A percentile compares a stretch with the other conserved stretches of the same genome.
These are phyloP conservation scores for Phaffomyces opuntiae DNA, from an alignment of 805 yeast genomes.

Conservation along the genomic window DNA sequence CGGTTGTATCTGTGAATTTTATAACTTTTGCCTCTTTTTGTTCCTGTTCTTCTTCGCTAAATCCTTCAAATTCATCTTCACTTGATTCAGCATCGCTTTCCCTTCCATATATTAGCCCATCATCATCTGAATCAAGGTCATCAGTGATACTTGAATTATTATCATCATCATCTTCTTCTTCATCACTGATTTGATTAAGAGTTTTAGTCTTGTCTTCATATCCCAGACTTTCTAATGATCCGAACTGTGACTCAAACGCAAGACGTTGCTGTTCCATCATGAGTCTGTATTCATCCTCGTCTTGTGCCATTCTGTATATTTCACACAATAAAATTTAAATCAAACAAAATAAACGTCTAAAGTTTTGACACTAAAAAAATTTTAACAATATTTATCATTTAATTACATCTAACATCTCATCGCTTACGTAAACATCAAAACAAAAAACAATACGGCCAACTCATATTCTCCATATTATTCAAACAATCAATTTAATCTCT, in stretches of 20 bases:
- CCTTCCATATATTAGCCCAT: constrained; percentile 4
- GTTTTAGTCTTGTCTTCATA: constrained; percentile 37
- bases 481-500: not conserved
- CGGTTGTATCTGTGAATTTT: constrained; percentile 33
- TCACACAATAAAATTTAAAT: no score
- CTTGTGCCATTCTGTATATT: not conserved
- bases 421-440: not conserved
- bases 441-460: not conserved
- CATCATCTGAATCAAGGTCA: constrained; percentile 11
- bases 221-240: constrained; percentile 48
- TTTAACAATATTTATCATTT: not conserved
- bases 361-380: not conserved
- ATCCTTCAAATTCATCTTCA: constrained; percentile 6
- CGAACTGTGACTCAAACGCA: constrained; percentile 61
- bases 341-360: not conserved
- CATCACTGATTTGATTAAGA: constrained; percentile 6
- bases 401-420: no score
- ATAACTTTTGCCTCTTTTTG: constrained; percentile 22
- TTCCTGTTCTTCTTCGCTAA: constrained; percentile 18
- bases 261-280: constrained; percentile 45
- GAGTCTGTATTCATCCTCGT: constrained; percentile 10
- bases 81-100: constrained; percentile 7
- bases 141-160: constrained; percentile 10
- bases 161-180: constrained; percentile 12
- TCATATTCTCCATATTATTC: no score